Evolutionary conservation across 2,329 filamentous ascomycete genomes (phyloP).

Genomic region (Penicillium brasilianum): DNA sequence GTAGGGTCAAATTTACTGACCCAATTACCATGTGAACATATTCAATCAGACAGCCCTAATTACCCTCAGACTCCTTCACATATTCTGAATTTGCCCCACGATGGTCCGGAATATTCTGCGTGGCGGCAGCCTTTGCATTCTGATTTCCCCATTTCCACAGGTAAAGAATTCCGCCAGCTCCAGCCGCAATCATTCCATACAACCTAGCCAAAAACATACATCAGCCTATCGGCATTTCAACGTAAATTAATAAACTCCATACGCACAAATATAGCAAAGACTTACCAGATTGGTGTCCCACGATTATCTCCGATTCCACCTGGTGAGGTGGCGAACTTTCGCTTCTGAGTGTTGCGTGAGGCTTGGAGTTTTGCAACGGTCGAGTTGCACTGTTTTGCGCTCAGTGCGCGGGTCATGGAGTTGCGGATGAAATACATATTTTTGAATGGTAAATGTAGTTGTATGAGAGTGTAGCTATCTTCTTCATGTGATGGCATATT

Average conservation of each 20-base stretch:
- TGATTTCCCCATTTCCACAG: not conserved
- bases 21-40: no score
- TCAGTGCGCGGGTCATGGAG: not conserved
- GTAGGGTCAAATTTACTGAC: no score
- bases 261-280: not conserved
- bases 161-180: not conserved
- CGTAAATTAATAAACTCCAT: not conserved
- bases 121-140: not conserved
- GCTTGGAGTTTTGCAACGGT: not conserved
- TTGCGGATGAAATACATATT: conserved; percentile 1
- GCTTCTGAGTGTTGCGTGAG: not conserved
- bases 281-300: not conserved
- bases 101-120: not conserved
- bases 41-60: no score
- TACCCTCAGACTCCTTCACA: not conserved
- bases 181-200: not conserved
- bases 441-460: not conserved
- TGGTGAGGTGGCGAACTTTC: not conserved
- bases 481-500: no score
- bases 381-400: not conserved
- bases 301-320: not conserved
- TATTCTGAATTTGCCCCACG: not conserved
- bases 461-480: no score
- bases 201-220: not conserved
- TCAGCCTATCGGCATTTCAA: not conserved